Percentiles rank a stretch among this genome's conserved stretches.
These are phyloP conservation scores for Eragrostis nindensis DNA, from an alignment of 176 grass and related monocot species.

Conservation along the genomic window DNA sequence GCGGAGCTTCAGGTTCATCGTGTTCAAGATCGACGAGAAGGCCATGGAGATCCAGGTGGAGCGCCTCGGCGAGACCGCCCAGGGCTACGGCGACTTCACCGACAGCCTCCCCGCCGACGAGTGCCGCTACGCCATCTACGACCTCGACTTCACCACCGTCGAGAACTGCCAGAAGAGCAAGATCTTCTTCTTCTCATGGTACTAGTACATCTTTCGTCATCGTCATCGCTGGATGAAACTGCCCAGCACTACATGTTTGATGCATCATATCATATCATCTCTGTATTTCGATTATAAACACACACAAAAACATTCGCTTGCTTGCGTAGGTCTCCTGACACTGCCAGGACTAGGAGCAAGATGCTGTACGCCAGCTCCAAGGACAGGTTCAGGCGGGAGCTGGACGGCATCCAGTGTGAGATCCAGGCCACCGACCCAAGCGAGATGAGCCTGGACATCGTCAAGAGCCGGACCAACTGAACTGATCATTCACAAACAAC, in stretches of 20 bases:
- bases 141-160: slow-evolving; percentile 76
- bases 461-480: slow-evolving; percentile 47
- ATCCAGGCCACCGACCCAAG: slow-evolving; percentile 67
- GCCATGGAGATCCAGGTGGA: slow-evolving; percentile 78
- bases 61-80: slow-evolving; percentile 51
- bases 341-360: slow-evolving; percentile 58
- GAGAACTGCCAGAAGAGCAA: slow-evolving; percentile 99
- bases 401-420: slow-evolving; percentile 66
- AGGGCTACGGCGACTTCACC: slow-evolving; percentile 76
- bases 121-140: slow-evolving; percentile 86
- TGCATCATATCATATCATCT: too few species aligned
- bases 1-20: slow-evolving; percentile 70
- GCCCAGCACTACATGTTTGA: too few species aligned
- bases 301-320: too few species aligned
- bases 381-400: slow-evolving; percentile 71
- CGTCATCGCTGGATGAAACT: too few species aligned
- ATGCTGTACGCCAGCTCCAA: slow-evolving; percentile 67
- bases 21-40: slow-evolving; percentile 76
- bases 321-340: slow-evolving; percentile 50
- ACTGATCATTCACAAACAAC: slow-evolving; percentile 13
- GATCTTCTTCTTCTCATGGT: slow-evolving; percentile 96
- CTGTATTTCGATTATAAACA: too few species aligned
- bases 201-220: not conserved
- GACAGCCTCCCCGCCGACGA: slow-evolving; percentile 63
- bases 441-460: slow-evolving; percentile 67